phyloP scores from a whole-genome alignment of 768 basidiomycete species.

The Termitomyces sp. region DNA sequence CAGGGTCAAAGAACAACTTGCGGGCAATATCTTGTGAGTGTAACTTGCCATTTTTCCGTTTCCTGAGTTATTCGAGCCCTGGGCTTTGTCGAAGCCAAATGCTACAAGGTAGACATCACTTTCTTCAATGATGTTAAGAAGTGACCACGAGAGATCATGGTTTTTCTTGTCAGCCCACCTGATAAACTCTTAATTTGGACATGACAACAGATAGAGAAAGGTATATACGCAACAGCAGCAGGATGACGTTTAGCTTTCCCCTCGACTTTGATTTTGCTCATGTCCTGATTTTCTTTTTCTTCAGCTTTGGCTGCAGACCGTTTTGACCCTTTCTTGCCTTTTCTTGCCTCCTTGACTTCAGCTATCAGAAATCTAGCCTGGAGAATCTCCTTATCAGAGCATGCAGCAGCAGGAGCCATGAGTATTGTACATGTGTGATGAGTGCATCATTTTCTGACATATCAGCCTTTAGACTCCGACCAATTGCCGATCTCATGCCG shows the following conservation, averaged over 20 bases:
- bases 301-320: neutral
- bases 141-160: neutral
- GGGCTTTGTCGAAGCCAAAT: neutral
- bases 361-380: neutral
- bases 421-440: no score
- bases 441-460: no score
- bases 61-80: neutral
- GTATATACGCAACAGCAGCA: neutral
- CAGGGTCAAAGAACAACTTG: neutral
- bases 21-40: neutral
- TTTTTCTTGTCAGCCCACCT: neutral
- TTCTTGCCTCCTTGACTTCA: neutral
- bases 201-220: neutral
- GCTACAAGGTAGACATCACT: neutral
- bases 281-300: neutral
- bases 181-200: neutral
- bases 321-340: neutral
- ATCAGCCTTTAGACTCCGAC: no score
- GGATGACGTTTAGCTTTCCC: neutral
- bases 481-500: no score
- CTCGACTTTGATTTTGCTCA: neutral
- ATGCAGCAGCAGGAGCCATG: neutral
- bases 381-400: neutral
- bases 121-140: neutral
- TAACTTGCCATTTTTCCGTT: neutral